phyloP scores from a whole-genome alignment of 257 asterid species.

The Salvia hispanica region DNA sequence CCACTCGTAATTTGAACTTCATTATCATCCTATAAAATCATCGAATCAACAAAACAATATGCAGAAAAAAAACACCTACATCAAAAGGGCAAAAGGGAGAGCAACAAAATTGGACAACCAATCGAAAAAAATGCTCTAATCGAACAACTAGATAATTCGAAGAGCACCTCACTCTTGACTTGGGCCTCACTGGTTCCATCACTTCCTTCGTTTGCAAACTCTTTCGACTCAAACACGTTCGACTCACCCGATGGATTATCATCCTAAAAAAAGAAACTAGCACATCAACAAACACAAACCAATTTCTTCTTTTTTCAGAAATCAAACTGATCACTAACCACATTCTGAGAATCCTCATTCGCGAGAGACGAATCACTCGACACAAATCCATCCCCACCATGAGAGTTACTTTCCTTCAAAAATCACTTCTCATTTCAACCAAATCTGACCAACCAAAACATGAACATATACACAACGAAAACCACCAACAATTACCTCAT shows the following conservation, averaged over 20 bases:
- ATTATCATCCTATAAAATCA: slow-evolving; percentile 49
- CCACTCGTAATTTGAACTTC: slow-evolving; percentile 72
- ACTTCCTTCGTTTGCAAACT: slow-evolving; percentile 34
- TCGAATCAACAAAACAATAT: slow-evolving; percentile 27
- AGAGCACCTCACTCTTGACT: slow-evolving; percentile 56
- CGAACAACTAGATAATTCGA: slow-evolving; percentile 8
- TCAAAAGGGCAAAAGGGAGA: not conserved
- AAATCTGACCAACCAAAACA: not conserved
- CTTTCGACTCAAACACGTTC: slow-evolving; percentile 42
- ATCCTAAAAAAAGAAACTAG: slow-evolving; percentile 39
- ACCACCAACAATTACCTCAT: slow-evolving; percentile 46
- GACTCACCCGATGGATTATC: slow-evolving; percentile 42
- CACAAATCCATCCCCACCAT: slow-evolving; percentile 40
- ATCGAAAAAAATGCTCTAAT: not conserved
- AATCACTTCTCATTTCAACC: slow-evolving; percentile 32
- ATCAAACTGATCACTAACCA: slow-evolving; percentile 39
- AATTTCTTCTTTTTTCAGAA: no score
- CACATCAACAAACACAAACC: no score
- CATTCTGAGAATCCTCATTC: slow-evolving; percentile 36
- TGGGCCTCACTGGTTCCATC: slow-evolving; percentile 38
- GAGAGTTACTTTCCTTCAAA: slow-evolving; percentile 51
- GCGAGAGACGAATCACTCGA: slow-evolving; percentile 38
- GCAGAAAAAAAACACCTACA: slow-evolving; percentile 16
- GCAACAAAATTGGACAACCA: slow-evolving; percentile 3
- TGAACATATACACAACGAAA: not conserved